phyloP scores from a whole-genome alignment of 2,329 filamentous ascomycete species.

The Apiospora malaysiana region DNA sequence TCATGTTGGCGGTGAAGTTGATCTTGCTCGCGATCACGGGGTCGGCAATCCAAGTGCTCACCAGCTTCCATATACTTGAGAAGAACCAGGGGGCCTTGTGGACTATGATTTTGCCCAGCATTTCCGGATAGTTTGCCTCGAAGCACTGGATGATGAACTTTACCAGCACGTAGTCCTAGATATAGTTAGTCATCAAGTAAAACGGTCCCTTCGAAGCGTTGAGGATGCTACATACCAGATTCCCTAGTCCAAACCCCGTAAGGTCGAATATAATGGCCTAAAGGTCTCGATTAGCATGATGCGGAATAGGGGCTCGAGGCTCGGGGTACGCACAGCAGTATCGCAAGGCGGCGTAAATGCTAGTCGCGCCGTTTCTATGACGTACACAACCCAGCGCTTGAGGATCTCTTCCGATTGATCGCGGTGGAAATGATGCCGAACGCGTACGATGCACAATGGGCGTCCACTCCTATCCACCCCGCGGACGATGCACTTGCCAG shows the following conservation, averaged over 20 bases:
- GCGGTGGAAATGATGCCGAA: constrained; percentile 76
- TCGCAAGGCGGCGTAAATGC: constrained; percentile 54
- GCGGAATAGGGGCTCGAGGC: background rate
- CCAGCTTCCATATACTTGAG: constrained; percentile 60
- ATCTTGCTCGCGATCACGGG: constrained; percentile 85
- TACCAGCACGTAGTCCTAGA: constrained; percentile 86
- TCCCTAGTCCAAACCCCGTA: constrained; percentile 87
- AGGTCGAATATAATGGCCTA: constrained; percentile 93
- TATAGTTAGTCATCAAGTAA: constrained; percentile 22
- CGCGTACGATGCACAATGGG: constrained; percentile 86
- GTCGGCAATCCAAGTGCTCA: background rate
- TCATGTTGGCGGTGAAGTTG: constrained; percentile 80
- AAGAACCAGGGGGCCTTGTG: constrained; percentile 97
- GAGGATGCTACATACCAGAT: constrained; percentile 67
- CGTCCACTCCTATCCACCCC: constrained; percentile 80
- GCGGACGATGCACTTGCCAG: constrained; percentile 91
- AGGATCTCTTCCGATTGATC: constrained; percentile 80
- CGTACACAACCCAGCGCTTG: constrained; percentile 86
- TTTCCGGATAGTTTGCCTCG: constrained; percentile 96
- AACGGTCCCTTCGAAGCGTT: background rate
- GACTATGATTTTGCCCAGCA: constrained; percentile 82
- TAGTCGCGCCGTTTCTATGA: constrained; percentile 88
- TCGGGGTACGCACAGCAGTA: background rate
- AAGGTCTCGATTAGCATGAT: constrained; percentile 62
- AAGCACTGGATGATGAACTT: constrained; percentile 99